phyloP scores from a whole-genome alignment of 345 rosid species.

The Syzygium jambos region DNA sequence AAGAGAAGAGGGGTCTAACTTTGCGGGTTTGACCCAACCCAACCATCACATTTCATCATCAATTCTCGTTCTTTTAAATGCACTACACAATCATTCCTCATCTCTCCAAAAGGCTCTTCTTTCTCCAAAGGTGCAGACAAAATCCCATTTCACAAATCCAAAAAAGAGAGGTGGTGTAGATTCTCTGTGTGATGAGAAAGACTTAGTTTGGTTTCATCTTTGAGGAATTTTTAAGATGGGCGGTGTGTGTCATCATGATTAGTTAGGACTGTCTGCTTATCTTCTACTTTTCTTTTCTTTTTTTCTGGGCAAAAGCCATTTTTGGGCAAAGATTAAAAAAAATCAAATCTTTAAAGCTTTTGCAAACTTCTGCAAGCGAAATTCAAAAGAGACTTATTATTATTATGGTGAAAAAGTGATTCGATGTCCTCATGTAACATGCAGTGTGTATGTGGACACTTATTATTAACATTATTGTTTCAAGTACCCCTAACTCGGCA shows the following conservation, averaged over 20 bases:
- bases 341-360: not conserved
- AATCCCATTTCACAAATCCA: conserved; percentile 11
- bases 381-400: not conserved
- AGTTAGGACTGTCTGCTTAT: conserved; percentile 11
- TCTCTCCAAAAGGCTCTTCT: not conserved
- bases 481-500: not conserved
- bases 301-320: not conserved
- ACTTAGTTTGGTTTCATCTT: not conserved
- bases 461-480: not conserved
- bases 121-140: conserved; percentile 9
- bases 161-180: conserved; percentile 5
- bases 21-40: conserved; percentile 5
- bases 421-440: conserved; percentile 15
- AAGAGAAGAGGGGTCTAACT: not conserved
- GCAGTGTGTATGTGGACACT: conserved; percentile 7
- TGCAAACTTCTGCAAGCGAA: not conserved
- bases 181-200: not conserved
- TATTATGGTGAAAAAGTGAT: conserved; percentile 18
- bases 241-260: conserved; percentile 4
- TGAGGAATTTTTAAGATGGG: not conserved
- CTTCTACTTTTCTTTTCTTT: not conserved
- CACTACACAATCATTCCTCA: conserved; percentile 26
- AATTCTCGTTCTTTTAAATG: conserved; percentile 9
- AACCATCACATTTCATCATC: conserved; percentile 1
- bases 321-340: not conserved